Evolutionary conservation across 2,329 filamentous ascomycete species (phyloP).

Genomic region (Fusarium beomiforme): DNA sequence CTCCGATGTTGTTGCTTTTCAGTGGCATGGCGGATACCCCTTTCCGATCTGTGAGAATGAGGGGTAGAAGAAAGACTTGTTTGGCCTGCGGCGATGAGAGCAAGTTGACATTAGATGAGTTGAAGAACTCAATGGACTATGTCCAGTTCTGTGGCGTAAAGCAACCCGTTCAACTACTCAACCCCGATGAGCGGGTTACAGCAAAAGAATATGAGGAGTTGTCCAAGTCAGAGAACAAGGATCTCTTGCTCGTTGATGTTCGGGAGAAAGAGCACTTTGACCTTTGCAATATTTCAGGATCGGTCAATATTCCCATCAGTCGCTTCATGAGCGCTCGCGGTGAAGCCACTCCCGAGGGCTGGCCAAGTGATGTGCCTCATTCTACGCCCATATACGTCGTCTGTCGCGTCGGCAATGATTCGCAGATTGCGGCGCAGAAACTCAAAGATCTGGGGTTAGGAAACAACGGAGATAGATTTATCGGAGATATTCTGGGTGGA

Average conservation of each 20-base stretch:
- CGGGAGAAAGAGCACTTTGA: conserved; percentile 86
- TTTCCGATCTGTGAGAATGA: conserved; percentile 82
- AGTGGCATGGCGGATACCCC: conserved; percentile 54
- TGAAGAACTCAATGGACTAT: conserved; percentile 79
- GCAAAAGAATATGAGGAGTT: conserved; percentile 65
- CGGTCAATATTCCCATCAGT: conserved; percentile 72
- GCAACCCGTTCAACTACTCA: conserved; percentile 64
- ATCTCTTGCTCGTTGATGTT: conserved; percentile 79
- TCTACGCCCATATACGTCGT: conserved; percentile 74
- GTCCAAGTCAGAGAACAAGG: conserved; percentile 15
- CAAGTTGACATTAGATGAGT: conserved; percentile 67
- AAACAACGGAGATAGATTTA: conserved; percentile 62
- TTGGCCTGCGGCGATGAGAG: conserved; percentile 76
- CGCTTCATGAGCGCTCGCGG: conserved; percentile 66
- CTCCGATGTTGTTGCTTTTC: conserved; percentile 58
- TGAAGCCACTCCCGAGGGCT: conserved; percentile 46
- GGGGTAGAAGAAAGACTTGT: conserved; percentile 74
- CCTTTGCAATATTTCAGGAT: conserved; percentile 79
- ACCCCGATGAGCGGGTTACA: conserved; percentile 73
- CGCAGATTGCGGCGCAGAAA: conserved; percentile 73
- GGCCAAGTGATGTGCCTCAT: conserved; percentile 51
- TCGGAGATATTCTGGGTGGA: conserved; percentile 78
- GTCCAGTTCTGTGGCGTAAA: conserved; percentile 82
- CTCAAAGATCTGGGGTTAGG: conserved; percentile 70
- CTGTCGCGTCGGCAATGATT: conserved; percentile 82